These are phyloP conservation scores for Boehmeria nivea DNA, from an alignment of 306 rosid genomes.

Conservation along the genomic window DNA sequence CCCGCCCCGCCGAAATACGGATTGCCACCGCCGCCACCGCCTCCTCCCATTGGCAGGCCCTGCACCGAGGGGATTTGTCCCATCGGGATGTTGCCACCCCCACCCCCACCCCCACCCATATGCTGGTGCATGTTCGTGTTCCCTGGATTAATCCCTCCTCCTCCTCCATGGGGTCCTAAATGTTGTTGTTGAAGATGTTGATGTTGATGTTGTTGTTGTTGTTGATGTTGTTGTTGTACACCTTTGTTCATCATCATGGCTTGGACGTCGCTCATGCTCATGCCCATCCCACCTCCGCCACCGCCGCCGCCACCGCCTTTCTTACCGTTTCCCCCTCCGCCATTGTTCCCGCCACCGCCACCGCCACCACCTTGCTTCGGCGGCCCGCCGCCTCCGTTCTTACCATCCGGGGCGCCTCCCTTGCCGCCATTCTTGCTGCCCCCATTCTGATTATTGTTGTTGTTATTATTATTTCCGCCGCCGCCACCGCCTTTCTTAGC, in stretches of 20 bases:
- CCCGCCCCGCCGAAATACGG: constrained; percentile 45
- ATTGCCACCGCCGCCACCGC: constrained; percentile 22
- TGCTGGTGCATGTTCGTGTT: background rate
- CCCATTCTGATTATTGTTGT: constrained; percentile 2
- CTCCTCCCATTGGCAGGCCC: constrained; percentile 53
- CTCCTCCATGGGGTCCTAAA: background rate
- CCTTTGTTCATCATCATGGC: constrained; percentile 1
- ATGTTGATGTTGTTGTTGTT: no score
- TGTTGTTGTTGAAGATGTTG: background rate
- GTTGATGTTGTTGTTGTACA: background rate
- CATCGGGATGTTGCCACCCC: constrained; percentile 35
- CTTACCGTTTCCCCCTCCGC: background rate
- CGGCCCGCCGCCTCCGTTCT: background rate
- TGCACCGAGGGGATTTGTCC: constrained; percentile 53
- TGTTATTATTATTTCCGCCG: background rate
- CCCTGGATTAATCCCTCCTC: background rate
- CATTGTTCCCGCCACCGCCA: constrained; percentile 16
- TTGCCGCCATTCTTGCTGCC: constrained; percentile 16
- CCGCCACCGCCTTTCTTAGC: constrained; percentile 8
- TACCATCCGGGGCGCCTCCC: background rate
- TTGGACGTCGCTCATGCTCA: background rate
- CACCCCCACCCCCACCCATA: constrained; percentile 41
- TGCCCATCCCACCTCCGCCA: background rate
- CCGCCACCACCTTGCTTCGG: background rate
- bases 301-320: background rate